These are phyloP conservation scores for Craterostigma plantagineum DNA, from an alignment of 257 asterid species.

Conservation along the genomic window DNA sequence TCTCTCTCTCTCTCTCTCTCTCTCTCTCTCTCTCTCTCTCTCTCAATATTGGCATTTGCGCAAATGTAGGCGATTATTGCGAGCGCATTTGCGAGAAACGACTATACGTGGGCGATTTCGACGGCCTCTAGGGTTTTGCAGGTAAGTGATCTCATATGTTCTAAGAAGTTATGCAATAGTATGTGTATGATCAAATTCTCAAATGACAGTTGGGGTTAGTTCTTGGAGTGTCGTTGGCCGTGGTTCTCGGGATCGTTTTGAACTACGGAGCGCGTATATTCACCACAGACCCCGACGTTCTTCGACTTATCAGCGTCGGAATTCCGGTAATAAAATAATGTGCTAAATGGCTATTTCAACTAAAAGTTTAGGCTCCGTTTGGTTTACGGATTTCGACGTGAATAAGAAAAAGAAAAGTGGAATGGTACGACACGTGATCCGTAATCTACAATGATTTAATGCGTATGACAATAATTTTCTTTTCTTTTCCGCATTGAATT, in stretches of 20 bases:
- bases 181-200: too few relatives aligned
- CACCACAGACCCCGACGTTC: constrained; percentile 17
- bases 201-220: neutral
- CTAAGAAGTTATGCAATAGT: too few relatives aligned
- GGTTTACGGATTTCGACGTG: too few relatives aligned
- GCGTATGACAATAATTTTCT: too few relatives aligned
- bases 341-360: too few relatives aligned
- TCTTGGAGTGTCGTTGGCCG: constrained; percentile 15
- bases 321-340: constrained; percentile 39
- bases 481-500: too few relatives aligned
- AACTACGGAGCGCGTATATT: constrained; percentile 16
- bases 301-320: constrained; percentile 17
- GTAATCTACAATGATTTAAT: too few relatives aligned
- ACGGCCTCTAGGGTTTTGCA: constrained; percentile 28
- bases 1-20: neutral
- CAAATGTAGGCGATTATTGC: constrained; percentile 24
- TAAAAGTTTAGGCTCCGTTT: too few relatives aligned
- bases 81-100: constrained; percentile 28
- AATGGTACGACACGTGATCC: too few relatives aligned
- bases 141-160: constrained; percentile 9
- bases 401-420: too few relatives aligned
- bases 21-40: neutral
- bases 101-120: constrained; percentile 13
- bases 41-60: neutral
- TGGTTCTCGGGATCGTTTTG: constrained; percentile 23